Conservation (phyloP, 768 basidiomycete genomes). For the Tylopilus rubrobrunneus region DNA sequence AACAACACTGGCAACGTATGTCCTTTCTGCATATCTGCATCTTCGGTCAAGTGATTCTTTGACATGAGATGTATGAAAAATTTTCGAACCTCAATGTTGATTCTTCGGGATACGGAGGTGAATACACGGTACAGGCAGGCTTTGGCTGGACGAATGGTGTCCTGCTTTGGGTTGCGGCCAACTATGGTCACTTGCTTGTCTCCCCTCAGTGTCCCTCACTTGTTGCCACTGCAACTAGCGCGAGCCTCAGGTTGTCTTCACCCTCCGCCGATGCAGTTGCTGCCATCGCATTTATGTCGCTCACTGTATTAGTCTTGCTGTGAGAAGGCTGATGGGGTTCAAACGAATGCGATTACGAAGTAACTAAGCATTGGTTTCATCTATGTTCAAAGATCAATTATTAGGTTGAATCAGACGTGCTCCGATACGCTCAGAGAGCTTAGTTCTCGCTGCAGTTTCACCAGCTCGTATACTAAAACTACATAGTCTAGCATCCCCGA, state of each 20-base stretch:
- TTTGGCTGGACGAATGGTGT: conserved; percentile 92
- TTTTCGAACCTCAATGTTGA: conserved; percentile 78
- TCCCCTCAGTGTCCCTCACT: conserved; percentile 61
- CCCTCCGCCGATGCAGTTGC: neutral
- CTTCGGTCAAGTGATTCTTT: neutral
- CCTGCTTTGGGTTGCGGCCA: conserved; percentile 67
- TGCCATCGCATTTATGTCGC: neutral
- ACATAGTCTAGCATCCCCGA: too few relatives aligned
- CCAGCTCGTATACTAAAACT: too few relatives aligned
- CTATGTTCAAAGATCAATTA: too few relatives aligned
- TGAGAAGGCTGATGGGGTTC: neutral
- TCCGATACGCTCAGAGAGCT: too few relatives aligned
- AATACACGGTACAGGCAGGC: conserved; percentile 85
- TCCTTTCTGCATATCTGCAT: conserved; percentile 2
- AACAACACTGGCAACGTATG: conserved; percentile 73
- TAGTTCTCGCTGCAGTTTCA: too few relatives aligned
- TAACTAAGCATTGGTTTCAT: too few relatives aligned
- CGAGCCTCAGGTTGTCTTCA: neutral
- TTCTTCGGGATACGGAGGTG: conserved; percentile 76
- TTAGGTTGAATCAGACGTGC: too few relatives aligned
- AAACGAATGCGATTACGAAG: too few relatives aligned
- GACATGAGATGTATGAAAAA: conserved; percentile 77
- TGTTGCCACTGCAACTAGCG: conserved; percentile 2
- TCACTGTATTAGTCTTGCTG: conserved; percentile 4
- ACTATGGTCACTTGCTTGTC: conserved; percentile 57